These are phyloP conservation scores for Mytilinidion resinicola DNA, from an alignment of 495 filamentous ascomycete species.

Conservation along the genomic window DNA sequence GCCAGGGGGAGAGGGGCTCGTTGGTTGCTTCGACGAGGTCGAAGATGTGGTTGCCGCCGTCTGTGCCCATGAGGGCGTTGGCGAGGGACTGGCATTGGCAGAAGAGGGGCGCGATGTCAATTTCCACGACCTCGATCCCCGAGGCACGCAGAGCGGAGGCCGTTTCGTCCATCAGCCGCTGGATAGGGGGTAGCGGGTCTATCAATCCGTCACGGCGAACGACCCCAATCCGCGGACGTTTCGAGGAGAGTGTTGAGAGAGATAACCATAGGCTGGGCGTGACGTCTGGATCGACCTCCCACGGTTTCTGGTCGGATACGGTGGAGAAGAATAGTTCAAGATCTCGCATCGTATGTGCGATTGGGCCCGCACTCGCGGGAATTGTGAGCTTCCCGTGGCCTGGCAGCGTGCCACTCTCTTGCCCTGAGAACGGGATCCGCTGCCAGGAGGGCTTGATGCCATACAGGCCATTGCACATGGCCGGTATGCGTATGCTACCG, in stretches of 20 bases:
- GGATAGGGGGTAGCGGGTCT: constrained; percentile 54
- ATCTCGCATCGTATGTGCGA: constrained; percentile 33
- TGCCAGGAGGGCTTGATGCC: constrained; percentile 51
- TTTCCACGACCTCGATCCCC: constrained; percentile 49
- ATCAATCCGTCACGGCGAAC: constrained; percentile 52
- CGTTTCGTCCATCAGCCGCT: constrained; percentile 48
- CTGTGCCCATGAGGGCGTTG: constrained; percentile 51
- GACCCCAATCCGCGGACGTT: constrained; percentile 46
- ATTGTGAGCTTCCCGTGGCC: constrained; percentile 28
- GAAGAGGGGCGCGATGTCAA: constrained; percentile 45
- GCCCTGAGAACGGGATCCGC: constrained; percentile 50
- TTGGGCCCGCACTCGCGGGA: constrained; percentile 35
- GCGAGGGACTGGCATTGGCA: constrained; percentile 49
- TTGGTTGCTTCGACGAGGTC: constrained; percentile 47
- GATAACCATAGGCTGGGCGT: constrained; percentile 30
- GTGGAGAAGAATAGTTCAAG: constrained; percentile 36
- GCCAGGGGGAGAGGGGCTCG: constrained; percentile 56
- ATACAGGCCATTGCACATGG: constrained; percentile 58
- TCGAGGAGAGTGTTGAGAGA: not conserved
- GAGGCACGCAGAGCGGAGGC: constrained; percentile 33
- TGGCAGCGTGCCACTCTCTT: constrained; percentile 37
- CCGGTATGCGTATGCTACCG: constrained; percentile 61
- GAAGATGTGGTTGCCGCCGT: constrained; percentile 49
- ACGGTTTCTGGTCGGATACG: constrained; percentile 28
- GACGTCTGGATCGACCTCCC: constrained; percentile 33